These are phyloP conservation scores for Diutina ranongensis DNA, from an alignment of 1,139 yeast genomes.

Conservation along the genomic window DNA sequence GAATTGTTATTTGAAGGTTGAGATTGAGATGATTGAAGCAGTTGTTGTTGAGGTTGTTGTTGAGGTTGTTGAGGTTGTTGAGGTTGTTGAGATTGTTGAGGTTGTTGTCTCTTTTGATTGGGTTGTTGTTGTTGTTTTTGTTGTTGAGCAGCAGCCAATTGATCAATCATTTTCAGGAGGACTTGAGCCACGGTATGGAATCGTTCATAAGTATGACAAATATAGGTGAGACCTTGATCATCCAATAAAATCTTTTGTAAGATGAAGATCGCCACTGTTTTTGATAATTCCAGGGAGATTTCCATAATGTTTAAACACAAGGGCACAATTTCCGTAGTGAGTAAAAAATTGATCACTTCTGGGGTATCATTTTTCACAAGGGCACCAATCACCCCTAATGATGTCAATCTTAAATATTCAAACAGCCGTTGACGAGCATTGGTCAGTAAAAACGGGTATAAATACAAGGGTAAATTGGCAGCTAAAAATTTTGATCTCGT, in stretches of 20 bases:
- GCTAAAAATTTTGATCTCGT: conserved; percentile 75
- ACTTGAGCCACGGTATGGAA: conserved; percentile 92
- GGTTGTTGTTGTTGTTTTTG: conserved; percentile 15
- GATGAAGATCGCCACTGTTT: conserved; percentile 87
- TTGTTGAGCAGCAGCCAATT: conserved; percentile 40
- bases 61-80: conserved; percentile 7
- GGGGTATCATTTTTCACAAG: conserved; percentile 92
- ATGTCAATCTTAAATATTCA: conserved; percentile 84
- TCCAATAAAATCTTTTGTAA: conserved; percentile 86
- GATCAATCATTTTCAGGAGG: conserved; percentile 80
- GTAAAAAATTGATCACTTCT: conserved; percentile 80
- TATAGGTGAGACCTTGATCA: conserved; percentile 82
- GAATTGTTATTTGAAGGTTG: conserved; percentile 9
- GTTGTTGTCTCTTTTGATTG: conserved; percentile 16
- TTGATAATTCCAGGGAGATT: conserved; percentile 83
- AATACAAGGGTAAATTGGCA: conserved; percentile 85
- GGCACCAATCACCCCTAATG: conserved; percentile 95
- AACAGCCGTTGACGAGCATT: conserved; percentile 86
- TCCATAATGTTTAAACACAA: conserved; percentile 92
- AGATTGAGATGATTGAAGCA: conserved; percentile 7
- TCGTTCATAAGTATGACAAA: conserved; percentile 91
- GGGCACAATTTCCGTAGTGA: conserved; percentile 93
- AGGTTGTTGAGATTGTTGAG: conserved; percentile 6
- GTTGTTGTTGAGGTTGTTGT: not conserved
- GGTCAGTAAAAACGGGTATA: conserved; percentile 89